Evolutionary conservation across 2,329 filamentous ascomycete species (phyloP).

Genomic region (Colletotrichum sp.): DNA sequence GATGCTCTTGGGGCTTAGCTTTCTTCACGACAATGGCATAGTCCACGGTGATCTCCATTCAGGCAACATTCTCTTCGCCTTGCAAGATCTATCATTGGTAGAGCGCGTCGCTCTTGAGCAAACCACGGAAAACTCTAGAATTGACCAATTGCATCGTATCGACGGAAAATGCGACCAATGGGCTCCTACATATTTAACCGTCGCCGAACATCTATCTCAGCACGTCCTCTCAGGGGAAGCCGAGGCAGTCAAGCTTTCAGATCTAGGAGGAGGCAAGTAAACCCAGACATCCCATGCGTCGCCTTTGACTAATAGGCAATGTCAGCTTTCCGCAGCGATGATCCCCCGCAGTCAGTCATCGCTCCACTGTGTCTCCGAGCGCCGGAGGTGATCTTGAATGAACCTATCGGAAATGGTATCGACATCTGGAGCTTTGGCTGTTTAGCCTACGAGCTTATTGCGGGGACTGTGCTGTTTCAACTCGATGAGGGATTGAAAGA

Average conservation of each 20-base stretch:
- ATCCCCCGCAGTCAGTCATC: background rate
- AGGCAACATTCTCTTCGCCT: conserved; percentile 7
- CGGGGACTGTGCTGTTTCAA: conserved; percentile 16
- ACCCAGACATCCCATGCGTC: background rate
- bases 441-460: conserved; percentile 22
- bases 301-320: fast-evolving
- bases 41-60: conserved; percentile 11
- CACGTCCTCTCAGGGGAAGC: background rate
- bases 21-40: conserved; percentile 4
- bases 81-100: background rate
- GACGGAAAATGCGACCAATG: conserved; percentile 1
- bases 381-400: background rate
- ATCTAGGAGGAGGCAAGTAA: conserved; percentile 5
- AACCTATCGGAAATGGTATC: background rate
- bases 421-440: conserved; percentile 28
- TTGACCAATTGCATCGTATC: background rate
- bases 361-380: background rate
- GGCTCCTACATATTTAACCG: background rate
- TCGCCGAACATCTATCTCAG: background rate
- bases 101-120: background rate
- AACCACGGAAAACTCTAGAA: background rate
- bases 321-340: background rate
- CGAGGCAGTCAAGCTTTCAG: background rate
- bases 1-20: background rate
- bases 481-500: conserved; percentile 11